phyloP scores from a whole-genome alignment of 768 basidiomycete genomes.

The Strobilomyces dryophilus region DNA sequence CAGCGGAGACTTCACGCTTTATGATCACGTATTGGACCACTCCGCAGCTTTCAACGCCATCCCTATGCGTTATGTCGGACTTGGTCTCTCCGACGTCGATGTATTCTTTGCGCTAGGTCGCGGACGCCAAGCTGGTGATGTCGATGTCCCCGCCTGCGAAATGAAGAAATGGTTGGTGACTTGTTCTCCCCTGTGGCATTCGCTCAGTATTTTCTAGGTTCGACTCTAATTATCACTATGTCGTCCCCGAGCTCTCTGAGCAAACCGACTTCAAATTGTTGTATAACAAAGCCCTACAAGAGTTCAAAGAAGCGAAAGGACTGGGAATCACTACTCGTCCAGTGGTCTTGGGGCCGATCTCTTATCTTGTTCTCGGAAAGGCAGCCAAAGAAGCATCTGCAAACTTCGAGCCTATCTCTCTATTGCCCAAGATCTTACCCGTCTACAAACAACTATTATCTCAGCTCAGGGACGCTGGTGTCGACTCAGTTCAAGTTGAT shows the following conservation, averaged over 20 bases:
- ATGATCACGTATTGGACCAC: slow-evolving; percentile 98
- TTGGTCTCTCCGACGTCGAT: slow-evolving; percentile 84
- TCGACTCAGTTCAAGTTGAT: slow-evolving; percentile 92
- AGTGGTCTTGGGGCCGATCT: slow-evolving; percentile 91
- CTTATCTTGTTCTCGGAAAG: slow-evolving; percentile 94
- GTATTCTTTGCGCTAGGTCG: slow-evolving; percentile 99
- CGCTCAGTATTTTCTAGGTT: slow-evolving; percentile 53
- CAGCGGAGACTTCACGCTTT: slow-evolving; percentile 98
- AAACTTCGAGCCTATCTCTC: slow-evolving; percentile 86
- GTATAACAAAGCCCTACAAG: slow-evolving; percentile 92
- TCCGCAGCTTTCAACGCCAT: slow-evolving; percentile 95
- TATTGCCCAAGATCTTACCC: slow-evolving; percentile 85
- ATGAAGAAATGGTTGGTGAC: slow-evolving; percentile 96
- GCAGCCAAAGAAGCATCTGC: slow-evolving; percentile 76
- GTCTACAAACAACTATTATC: slow-evolving; percentile 87
- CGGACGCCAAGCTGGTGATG: slow-evolving; percentile 89
- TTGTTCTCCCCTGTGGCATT: background rate
- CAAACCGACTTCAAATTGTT: slow-evolving; percentile 90
- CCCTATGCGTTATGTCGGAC: slow-evolving; percentile 87
- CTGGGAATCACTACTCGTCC: slow-evolving; percentile 89
- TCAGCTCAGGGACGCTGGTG: slow-evolving; percentile 91
- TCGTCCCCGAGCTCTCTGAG: slow-evolving; percentile 94
- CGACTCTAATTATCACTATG: slow-evolving; percentile 98
- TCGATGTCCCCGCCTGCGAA: slow-evolving; percentile 95
- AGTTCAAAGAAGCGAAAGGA: slow-evolving; percentile 92